A percentile compares a stretch with the other conserved stretches of the same genome.
Evolutionary conservation across 202 grass and related monocot species (phyloP).

Genomic region (Saccharum hybrid): DNA sequence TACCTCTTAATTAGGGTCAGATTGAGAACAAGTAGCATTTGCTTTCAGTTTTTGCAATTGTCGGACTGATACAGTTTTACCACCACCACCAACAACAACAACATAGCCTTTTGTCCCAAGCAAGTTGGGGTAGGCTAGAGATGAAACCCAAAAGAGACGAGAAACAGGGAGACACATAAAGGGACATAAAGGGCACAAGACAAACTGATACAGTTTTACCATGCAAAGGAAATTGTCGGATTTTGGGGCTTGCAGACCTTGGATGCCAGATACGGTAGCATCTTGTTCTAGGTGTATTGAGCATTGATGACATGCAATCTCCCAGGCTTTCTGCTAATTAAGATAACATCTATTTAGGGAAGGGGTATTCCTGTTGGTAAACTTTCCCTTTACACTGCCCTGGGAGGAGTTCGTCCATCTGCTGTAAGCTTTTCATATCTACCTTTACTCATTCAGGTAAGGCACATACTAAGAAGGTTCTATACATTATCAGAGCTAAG

Average conservation of each 20-base stretch:
- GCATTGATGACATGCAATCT: neutral
- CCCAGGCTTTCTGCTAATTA: constrained; percentile 42
- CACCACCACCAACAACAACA: too few relatives aligned
- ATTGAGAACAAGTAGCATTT: too few relatives aligned
- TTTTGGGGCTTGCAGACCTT: constrained; percentile 95
- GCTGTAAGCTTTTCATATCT: constrained; percentile 59
- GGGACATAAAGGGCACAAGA: too few relatives aligned
- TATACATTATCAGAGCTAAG: neutral
- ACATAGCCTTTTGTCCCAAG: too few relatives aligned
- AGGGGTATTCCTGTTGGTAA: constrained; percentile 99
- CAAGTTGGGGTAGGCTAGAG: too few relatives aligned
- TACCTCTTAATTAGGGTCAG: too few relatives aligned
- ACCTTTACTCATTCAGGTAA: constrained; percentile 72
- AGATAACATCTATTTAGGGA: constrained; percentile 61
- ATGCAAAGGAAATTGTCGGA: constrained; percentile 28
- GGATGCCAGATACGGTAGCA: constrained; percentile 90
- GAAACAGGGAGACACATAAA: too few relatives aligned
- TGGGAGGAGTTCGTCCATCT: constrained; percentile 95
- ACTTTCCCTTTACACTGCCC: constrained; percentile 91
- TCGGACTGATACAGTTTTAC: too few relatives aligned
- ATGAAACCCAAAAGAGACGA: too few relatives aligned
- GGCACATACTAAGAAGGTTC: constrained; percentile 14
- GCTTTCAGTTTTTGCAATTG: too few relatives aligned
- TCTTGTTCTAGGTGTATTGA: constrained; percentile 13
- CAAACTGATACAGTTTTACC: too few relatives aligned